phyloP scores from a whole-genome alignment of 1,284 basidiomycete genomes.

The Cutaneotrichosporon spelunceum region DNA sequence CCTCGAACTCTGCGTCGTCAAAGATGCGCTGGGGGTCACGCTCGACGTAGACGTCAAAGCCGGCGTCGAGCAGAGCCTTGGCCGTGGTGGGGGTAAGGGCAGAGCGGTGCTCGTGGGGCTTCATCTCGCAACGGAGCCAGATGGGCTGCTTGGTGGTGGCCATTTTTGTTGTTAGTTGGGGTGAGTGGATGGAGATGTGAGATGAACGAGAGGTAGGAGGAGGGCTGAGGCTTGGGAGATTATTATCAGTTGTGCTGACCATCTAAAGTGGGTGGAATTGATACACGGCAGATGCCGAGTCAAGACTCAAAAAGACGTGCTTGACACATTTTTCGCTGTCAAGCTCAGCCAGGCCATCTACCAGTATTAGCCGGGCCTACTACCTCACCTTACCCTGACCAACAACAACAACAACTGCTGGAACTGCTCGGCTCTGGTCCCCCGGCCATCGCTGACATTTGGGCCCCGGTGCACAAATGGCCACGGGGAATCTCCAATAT shows the following conservation, averaged over 20 bases:
- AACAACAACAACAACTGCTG: no score
- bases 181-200: background rate
- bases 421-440: no score
- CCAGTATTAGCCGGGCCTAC: no score
- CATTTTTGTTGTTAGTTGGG: constrained; percentile 37
- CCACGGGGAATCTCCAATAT: no score
- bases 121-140: constrained; percentile 94
- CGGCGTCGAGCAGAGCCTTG: constrained; percentile 82
- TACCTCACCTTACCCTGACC: no score
- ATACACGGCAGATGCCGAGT: background rate
- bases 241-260: background rate
- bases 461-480: background rate
- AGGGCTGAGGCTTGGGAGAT: background rate
- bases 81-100: constrained; percentile 92
- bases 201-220: background rate
- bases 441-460: background rate
- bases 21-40: constrained; percentile 94
- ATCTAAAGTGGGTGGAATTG: constrained; percentile 6
- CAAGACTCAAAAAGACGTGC: constrained; percentile 2
- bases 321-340: no score
- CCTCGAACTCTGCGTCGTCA: constrained; percentile 87
- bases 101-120: constrained; percentile 86
- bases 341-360: no score
- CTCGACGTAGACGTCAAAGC: constrained; percentile 90
- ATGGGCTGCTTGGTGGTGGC: constrained; percentile 53